Base-by-base conservation (phyloP, 306 rosid genomes). In the Prinsepia uniflora region DNA sequence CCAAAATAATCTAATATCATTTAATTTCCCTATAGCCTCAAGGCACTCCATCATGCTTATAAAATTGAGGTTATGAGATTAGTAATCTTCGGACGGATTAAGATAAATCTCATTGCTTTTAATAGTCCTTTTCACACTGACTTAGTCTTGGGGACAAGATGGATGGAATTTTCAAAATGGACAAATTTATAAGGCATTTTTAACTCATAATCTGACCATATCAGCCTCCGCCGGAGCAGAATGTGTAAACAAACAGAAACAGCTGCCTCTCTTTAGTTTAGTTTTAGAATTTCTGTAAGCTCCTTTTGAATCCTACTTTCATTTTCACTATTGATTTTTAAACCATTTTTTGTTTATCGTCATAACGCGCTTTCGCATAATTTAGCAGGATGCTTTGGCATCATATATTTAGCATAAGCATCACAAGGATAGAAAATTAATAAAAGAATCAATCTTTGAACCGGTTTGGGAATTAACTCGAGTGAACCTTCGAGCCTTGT, bases 181-280 rank as follows among this genome's bases (percentile, higher is more conserved):
- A 55, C 74, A 70, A 44, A 41, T 0, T 4, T 2, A 61, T 17
- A 42, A 8, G 74, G 65, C 65, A 42, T 20, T 20, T 20, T 70
- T 43, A 14, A 19, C 22, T 24, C 42, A 43, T 70, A 15, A 14
- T 42, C 45, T 43, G 45, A 70, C 55, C 54, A 20, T 56, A 24
- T 70, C 65, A 44, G 15, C 74, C 68, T 30, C 64, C 19, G 74
- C 74, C 55, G 65, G 55, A 55, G 74, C 55, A 56, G 13, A 22
- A 5, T n/a, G 30, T 18, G 11, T 0, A 61, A 61, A 61, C 47
- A 39, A 2, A 17, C 19, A 39, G 45, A 61, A 61, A 7, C 9
- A 61, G 5, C 14, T 61, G 66, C 66, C 66, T 39, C 39, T 61
- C 5, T 3, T 14, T 14, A 34, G 6, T 34, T 59, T 2, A 2